phyloP scores from a whole-genome alignment of 2,329 filamentous ascomycete species.

The Decorospora gaudefroyi region DNA sequence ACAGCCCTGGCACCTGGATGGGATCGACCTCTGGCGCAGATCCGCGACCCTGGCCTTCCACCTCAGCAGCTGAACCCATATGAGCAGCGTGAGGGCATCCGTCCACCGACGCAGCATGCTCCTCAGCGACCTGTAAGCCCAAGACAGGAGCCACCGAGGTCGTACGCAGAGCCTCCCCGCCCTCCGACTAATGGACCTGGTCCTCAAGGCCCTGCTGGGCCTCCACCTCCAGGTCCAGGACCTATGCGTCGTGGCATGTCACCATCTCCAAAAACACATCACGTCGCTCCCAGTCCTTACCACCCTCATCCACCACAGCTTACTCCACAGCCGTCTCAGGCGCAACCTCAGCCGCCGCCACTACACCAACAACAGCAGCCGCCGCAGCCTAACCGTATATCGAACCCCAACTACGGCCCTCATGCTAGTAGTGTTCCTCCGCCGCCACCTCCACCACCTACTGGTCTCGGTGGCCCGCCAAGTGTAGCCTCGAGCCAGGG shows the following conservation, averaged over 20 bases:
- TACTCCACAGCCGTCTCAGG: constrained; percentile 59
- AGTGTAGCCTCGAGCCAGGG: constrained; percentile 54
- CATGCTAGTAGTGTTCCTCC: constrained; percentile 54
- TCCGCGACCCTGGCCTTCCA: constrained; percentile 65
- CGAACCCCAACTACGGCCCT: constrained; percentile 55
- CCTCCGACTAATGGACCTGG: constrained; percentile 52
- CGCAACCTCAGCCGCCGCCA: constrained; percentile 52
- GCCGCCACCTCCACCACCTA: constrained; percentile 65
- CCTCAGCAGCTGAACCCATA: constrained; percentile 81
- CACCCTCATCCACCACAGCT: constrained; percentile 50
- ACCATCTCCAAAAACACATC: constrained; percentile 63
- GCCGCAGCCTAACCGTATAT: constrained; percentile 52
- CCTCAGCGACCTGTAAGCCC: constrained; percentile 76
- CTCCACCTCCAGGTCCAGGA: constrained; percentile 47
- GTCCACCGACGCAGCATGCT: constrained; percentile 66
- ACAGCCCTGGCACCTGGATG: constrained; percentile 61
- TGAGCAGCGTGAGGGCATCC: constrained; percentile 74
- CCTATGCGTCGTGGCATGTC: constrained; percentile 58
- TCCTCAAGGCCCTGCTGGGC: constrained; percentile 47
- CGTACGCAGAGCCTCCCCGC: constrained; percentile 69
- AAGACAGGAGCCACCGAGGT: constrained; percentile 70
- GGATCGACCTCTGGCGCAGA: constrained; percentile 70
- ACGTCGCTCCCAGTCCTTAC: constrained; percentile 59
- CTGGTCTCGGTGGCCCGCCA: constrained; percentile 54
- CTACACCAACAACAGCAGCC: constrained; percentile 34